Evolutionary conservation across 805 yeast species (phyloP), one percentile per base, ranked within the genome.

Genomic region (Grigorovia jiainica): DNA sequence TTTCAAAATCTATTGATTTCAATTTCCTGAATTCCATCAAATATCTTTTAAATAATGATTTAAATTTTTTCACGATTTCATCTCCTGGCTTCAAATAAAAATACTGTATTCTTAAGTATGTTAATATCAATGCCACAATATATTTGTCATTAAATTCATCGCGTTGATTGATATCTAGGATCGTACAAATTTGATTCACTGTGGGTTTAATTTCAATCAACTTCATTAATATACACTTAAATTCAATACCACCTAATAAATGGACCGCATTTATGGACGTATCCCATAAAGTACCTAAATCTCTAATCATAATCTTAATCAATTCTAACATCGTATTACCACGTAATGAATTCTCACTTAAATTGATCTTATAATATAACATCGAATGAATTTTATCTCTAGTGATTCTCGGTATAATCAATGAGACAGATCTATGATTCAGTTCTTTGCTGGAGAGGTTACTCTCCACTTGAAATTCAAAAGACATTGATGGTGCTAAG

Each of bases 201-300:
- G 55, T 53, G 6, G 97, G 97, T 47, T 76, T 76, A 15, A 92
- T 60, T 58, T 90, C 95, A 4, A 89, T 67, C 44, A 90, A 57
- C 48, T 90, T 78, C 53, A 86, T 75, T 27, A 87, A 59, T 36
- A 95, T 68, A 54, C 95, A 79, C n/a, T 55, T 58, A 34, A 61
- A 61, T 33, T 58, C 63, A 1, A 54, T 50, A 7, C 65, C 64
- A 33, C 65, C 65, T 21, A 58, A 39, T 17, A 54, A 48, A 41
- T 51, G 36, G 2, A 39, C 42, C 32, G 43, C 43, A 17, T 51
- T 50, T 2, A 45, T 34, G 7, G 53, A 40, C 5, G 38, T 37
- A 18, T 42, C 50, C 18, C 45, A 42, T 10, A 54, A 23, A 1
- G 58, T 47, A 0, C 65, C 65, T 6, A 60, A 27, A 36, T 58